Percentiles rank a stretch among this genome's conserved stretches.
Evolutionary conservation across 2,329 filamentous ascomycete genomes (phyloP).

Genomic region (Cryoendolithus antarcticus): DNA sequence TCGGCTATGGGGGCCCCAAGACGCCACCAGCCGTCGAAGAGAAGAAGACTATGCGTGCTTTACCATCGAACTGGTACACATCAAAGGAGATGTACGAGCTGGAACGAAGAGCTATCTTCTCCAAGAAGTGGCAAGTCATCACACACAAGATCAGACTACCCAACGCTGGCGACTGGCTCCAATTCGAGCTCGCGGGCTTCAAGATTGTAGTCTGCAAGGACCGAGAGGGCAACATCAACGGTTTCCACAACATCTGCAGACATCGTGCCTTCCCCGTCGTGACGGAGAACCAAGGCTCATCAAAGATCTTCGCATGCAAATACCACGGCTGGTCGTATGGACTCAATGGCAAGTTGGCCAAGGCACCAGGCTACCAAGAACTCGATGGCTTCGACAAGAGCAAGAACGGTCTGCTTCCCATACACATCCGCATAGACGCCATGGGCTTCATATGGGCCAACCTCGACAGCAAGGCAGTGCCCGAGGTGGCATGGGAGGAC

Average conservation of each 20-base stretch:
- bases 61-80: constrained; percentile 42
- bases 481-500: constrained; percentile 39
- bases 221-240: constrained; percentile 40
- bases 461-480: constrained; percentile 35
- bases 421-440: constrained; percentile 41
- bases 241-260: constrained; percentile 51
- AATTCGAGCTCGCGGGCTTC: constrained; percentile 43
- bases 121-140: constrained; percentile 43
- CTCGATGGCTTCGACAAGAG: constrained; percentile 44
- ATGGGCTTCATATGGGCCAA: constrained; percentile 50
- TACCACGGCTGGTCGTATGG: constrained; percentile 55
- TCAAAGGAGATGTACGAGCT: constrained; percentile 45
- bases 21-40: constrained; percentile 9
- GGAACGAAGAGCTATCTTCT: constrained; percentile 46
- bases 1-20: constrained; percentile 24
- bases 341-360: constrained; percentile 44
- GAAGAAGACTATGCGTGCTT: constrained; percentile 27
- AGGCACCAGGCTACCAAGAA: constrained; percentile 47
- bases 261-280: constrained; percentile 50
- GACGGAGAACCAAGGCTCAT: constrained; percentile 37
- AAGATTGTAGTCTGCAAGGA: constrained; percentile 43
- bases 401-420: constrained; percentile 43
- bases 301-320: constrained; percentile 44
- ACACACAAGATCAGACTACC: constrained; percentile 40
- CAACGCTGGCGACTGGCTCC: constrained; percentile 45